phyloP scores from a whole-genome alignment of 371 early-diverging fungal species.

The Mucor lusitanicus region DNA sequence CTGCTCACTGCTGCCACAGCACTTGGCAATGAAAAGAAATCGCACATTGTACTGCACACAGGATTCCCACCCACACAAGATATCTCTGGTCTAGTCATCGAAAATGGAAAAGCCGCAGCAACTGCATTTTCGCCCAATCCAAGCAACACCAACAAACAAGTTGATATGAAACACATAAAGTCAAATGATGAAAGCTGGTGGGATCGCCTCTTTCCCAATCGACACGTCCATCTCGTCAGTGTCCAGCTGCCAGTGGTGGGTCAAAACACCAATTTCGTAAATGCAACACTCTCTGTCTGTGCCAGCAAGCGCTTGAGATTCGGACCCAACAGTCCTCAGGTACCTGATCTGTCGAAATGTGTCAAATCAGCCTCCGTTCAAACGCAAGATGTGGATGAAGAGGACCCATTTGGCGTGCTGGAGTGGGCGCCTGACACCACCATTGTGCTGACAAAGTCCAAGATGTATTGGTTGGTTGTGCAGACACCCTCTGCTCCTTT shows the following conservation, averaged over 20 bases:
- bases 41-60: constrained; percentile 32
- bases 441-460: constrained; percentile 21
- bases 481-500: constrained; percentile 11
- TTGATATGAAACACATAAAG: neutral
- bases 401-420: constrained; percentile 15
- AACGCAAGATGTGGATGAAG: constrained; percentile 5
- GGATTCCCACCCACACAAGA: constrained; percentile 38
- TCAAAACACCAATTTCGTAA: constrained; percentile 5
- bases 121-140: constrained; percentile 37
- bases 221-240: constrained; percentile 35
- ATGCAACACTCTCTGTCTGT: constrained; percentile 32
- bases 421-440: constrained; percentile 24
- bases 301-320: constrained; percentile 13
- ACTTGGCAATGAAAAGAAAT: constrained; percentile 1
- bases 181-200: constrained; percentile 38
- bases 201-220: constrained; percentile 38
- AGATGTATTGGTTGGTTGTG: constrained; percentile 26
- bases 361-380: constrained; percentile 3
- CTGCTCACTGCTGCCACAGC: neutral
- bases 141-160: constrained; percentile 3
- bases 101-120: constrained; percentile 25
- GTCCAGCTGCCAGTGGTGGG: constrained; percentile 33
- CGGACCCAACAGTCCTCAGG: neutral
- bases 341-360: constrained; percentile 20
- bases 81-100: constrained; percentile 23